Evolutionary conservation across 179 eudicot genomes (phyloP).

Genomic region (Silene vulgaris): DNA sequence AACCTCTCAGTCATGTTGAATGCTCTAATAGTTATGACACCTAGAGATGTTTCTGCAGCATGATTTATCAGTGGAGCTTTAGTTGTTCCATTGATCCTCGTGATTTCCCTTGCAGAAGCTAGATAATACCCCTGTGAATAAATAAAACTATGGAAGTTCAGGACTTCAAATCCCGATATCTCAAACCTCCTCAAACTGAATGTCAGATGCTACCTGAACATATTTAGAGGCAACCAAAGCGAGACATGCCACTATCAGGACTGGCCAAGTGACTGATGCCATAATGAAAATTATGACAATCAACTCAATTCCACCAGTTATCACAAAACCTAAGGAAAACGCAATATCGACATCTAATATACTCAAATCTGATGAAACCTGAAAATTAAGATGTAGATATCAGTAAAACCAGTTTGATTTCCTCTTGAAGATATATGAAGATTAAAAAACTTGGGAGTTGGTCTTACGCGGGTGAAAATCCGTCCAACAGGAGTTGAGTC

Average conservation of each 20-base stretch:
- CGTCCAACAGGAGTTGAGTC: constrained; percentile 59
- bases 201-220: constrained; percentile 41
- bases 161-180: not conserved
- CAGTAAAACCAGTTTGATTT: not conserved
- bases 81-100: constrained; percentile 74
- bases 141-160: not conserved
- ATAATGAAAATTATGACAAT: constrained; percentile 44
- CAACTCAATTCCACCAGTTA: constrained; percentile 34
- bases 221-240: constrained; percentile 44
- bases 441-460: constrained; percentile 16
- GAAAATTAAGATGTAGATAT: constrained; percentile 11
- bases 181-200: not conserved
- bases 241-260: constrained; percentile 53
- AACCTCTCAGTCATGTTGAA: constrained; percentile 50
- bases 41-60: constrained; percentile 66
- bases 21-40: constrained; percentile 68
- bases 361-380: constrained; percentile 25
- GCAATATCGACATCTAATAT: constrained; percentile 22
- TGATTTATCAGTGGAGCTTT: constrained; percentile 74
- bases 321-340: constrained; percentile 3
- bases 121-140: constrained; percentile 46
- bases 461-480: constrained; percentile 45
- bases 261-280: constrained; percentile 76
- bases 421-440: not conserved
- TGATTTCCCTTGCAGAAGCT: constrained; percentile 67